A percentile compares a stretch with the other conserved stretches of the same genome.
Conservation (phyloP, 2,329 filamentous ascomycete genomes). For the Rhynchosporium agropyri region DNA sequence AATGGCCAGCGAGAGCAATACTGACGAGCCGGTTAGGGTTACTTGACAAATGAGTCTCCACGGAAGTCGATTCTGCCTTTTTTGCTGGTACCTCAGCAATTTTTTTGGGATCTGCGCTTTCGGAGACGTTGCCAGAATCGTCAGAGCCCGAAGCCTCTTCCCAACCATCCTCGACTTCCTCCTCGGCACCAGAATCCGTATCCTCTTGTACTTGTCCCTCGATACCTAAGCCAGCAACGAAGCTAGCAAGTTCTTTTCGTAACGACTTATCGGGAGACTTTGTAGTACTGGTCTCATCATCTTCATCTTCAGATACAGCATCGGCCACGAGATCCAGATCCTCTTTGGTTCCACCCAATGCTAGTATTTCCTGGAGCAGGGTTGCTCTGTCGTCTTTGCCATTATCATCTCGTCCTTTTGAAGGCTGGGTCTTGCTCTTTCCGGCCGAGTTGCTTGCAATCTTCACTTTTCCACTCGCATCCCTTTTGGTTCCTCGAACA, state of each 20-base stretch:
- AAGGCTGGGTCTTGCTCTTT: slow-evolving; percentile 22
- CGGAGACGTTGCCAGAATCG: slow-evolving; percentile 20
- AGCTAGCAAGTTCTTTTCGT: slow-evolving; percentile 54
- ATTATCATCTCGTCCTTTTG: slow-evolving; percentile 25
- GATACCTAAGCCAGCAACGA: slow-evolving; percentile 55
- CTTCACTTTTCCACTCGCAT: slow-evolving; percentile 41
- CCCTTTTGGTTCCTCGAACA: slow-evolving; percentile 42
- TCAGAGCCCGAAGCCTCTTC: slow-evolving; percentile 43
- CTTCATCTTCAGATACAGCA: slow-evolving; percentile 53
- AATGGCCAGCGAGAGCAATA: slow-evolving; percentile 23
- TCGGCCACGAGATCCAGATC: slow-evolving; percentile 64
- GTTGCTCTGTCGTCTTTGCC: slow-evolving; percentile 40
- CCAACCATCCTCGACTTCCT: slow-evolving; percentile 43
- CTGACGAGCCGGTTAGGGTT: slow-evolving; percentile 42
- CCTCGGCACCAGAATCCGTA: slow-evolving; percentile 42
- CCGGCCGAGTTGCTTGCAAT: slow-evolving; percentile 32
- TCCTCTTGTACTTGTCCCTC: slow-evolving; percentile 45
- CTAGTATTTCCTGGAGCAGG: slow-evolving; percentile 65
- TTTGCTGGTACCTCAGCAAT: slow-evolving; percentile 15
- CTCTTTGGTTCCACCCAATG: slow-evolving; percentile 66
- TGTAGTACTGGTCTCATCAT: slow-evolving; percentile 30
- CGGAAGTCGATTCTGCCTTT: slow-evolving; percentile 8
- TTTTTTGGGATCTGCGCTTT: not conserved
- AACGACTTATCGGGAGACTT: slow-evolving; percentile 50
- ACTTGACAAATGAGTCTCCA: slow-evolving; percentile 24